Evolutionary conservation across 73 alveolate genomes (phyloP).

Genomic region (Urostyla sp.): DNA sequence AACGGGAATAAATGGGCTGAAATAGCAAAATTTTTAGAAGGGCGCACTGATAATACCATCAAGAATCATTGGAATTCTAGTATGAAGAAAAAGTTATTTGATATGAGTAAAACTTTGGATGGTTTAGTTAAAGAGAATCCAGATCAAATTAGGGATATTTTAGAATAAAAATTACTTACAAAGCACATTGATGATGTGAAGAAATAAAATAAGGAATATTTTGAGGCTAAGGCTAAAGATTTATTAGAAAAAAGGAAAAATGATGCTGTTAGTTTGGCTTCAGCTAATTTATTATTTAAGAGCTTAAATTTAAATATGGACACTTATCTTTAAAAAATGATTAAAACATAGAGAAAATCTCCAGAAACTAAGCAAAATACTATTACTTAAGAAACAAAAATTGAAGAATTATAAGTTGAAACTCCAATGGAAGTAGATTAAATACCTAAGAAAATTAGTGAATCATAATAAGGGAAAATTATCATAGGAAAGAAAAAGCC

Average conservation of each 20-base stretch:
- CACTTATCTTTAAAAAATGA: conserved; percentile 9
- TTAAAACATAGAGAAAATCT: neutral
- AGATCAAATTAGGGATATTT: neutral
- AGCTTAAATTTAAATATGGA: conserved; percentile 49
- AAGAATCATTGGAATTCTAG: conserved; percentile 96
- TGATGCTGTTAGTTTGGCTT: conserved; percentile 38
- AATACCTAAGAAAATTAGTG: too few relatives aligned
- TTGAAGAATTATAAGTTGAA: too few relatives aligned
- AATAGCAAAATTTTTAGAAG: conserved; percentile 91
- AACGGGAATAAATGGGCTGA: conserved; percentile 96
- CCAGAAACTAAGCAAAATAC: conserved; percentile 9
- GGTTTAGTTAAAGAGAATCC: conserved; percentile 15
- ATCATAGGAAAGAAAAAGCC: too few relatives aligned
- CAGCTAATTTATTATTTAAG: conserved; percentile 48
- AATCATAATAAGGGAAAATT: too few relatives aligned
- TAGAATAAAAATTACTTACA: neutral
- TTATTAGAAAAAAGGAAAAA: conserved; percentile 32
- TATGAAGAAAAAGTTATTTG: conserved; percentile 78
- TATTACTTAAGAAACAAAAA: too few relatives aligned
- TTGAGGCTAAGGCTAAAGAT: conserved; percentile 57
- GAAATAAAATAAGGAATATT: conserved; percentile 41
- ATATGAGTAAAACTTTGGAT: conserved; percentile 58
- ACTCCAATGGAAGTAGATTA: too few relatives aligned
- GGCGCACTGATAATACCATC: conserved; percentile 92
- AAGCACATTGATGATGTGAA: conserved; percentile 47